These are phyloP conservation scores for Cladosporium sphaerospermum DNA, from an alignment of 2,329 filamentous ascomycete species.

Conservation along the genomic window DNA sequence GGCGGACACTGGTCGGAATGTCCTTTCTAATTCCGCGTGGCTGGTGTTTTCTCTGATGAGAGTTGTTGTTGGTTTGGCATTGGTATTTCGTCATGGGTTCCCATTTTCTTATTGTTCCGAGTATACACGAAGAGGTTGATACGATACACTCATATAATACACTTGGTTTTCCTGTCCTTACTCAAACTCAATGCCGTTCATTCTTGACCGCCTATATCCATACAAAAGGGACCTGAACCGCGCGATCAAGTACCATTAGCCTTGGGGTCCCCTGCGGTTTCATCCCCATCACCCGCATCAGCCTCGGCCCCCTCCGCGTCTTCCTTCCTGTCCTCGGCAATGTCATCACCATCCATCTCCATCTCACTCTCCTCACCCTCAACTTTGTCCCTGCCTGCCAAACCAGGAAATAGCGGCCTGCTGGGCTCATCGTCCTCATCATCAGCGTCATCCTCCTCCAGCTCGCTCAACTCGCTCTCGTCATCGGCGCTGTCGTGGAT, in stretches of 20 bases:
- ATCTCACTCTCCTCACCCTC: slow-evolving; percentile 14
- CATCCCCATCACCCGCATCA: slow-evolving; percentile 1
- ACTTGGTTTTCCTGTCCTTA: background rate
- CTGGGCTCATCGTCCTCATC: slow-evolving; percentile 7
- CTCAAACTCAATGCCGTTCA: background rate
- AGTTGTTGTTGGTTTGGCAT: background rate
- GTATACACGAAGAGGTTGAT: background rate
- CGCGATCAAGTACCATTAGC: no score
- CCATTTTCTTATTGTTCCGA: background rate
- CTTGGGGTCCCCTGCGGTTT: background rate
- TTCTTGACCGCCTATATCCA: background rate
- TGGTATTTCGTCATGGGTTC: no score
- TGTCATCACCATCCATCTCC: slow-evolving; percentile 14
- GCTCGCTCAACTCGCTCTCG: slow-evolving; percentile 50
- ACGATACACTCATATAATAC: background rate
- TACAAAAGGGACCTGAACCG: background rate
- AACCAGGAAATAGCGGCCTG: slow-evolving; percentile 22
- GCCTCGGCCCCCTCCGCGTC: slow-evolving; percentile 21
- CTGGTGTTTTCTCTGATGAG: background rate
- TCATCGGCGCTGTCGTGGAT: slow-evolving; percentile 49
- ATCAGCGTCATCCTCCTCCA: slow-evolving; percentile 29
- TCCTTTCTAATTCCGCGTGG: no score
- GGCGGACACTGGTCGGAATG: background rate
- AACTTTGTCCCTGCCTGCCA: slow-evolving; percentile 13
- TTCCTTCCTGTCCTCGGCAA: slow-evolving; percentile 13